Conservation (phyloP, 2,329 filamentous ascomycete species). For the Stachybotrys elegans region DNA sequence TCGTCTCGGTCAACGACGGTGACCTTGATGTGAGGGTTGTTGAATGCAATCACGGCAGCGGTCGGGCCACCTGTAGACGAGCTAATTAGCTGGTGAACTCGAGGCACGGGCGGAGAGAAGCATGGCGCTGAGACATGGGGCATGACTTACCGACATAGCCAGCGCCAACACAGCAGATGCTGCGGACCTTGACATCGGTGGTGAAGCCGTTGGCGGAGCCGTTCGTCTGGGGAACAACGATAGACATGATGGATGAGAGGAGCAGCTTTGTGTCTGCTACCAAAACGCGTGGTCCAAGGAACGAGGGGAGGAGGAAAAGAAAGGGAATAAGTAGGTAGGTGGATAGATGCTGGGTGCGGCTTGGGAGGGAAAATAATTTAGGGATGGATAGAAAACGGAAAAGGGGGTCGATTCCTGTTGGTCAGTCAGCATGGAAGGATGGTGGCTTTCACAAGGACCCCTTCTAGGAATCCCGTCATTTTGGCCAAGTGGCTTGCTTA, state of each 20-base stretch:
- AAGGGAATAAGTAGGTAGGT: too few species aligned
- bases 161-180: slow-evolving; percentile 70
- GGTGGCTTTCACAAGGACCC: too few species aligned
- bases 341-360: too few species aligned
- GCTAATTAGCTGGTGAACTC: not conserved
- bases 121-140: not conserved
- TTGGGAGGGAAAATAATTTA: too few species aligned
- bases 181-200: slow-evolving; percentile 37
- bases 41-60: slow-evolving; percentile 66
- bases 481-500: too few species aligned
- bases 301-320: not conserved
- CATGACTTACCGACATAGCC: slow-evolving; percentile 66
- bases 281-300: too few species aligned
- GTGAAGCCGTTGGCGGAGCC: slow-evolving; percentile 7
- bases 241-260: not conserved
- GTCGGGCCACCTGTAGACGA: slow-evolving; percentile 61
- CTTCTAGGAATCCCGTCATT: too few species aligned
- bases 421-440: too few species aligned
- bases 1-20: slow-evolving; percentile 70
- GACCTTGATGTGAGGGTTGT: slow-evolving; percentile 66
- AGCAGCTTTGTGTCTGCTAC: not conserved
- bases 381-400: too few species aligned
- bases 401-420: too few species aligned
- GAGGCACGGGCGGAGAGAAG: too few species aligned
- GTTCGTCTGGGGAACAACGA: not conserved